Conservation (phyloP, 176 grass and related monocot species). For the Tuctoria greenei region DNA sequence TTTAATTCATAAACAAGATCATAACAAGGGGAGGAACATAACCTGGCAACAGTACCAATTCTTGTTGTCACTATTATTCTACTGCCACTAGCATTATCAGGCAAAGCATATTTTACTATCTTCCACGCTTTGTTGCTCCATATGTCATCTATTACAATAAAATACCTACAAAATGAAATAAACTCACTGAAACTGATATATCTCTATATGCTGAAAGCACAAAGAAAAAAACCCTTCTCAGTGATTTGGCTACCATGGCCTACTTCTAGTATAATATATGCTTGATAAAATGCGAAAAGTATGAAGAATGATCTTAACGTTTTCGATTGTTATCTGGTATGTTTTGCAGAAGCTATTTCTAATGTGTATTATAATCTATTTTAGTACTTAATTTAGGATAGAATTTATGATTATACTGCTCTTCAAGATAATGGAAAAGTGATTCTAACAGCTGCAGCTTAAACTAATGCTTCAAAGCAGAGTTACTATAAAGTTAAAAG, state of each 20-base stretch:
- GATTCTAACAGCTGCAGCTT: background rate
- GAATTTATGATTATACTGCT: background rate
- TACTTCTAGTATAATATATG: background rate
- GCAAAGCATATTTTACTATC: constrained; percentile 32
- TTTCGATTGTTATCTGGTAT: background rate
- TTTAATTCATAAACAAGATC: constrained; percentile 43
- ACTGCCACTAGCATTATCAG: constrained; percentile 45
- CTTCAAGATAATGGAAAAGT: background rate
- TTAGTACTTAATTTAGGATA: background rate
- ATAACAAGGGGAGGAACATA: constrained; percentile 32
- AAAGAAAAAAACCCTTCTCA: too few relatives aligned
- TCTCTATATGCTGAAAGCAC: too few relatives aligned
- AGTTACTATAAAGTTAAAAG: background rate
- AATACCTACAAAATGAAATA: constrained; percentile 33
- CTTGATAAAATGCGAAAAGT: background rate
- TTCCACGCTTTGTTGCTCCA: constrained; percentile 45
- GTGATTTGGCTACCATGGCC: too few relatives aligned
- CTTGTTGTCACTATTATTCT: constrained; percentile 50
- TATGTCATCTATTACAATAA: constrained; percentile 49
- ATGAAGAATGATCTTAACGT: background rate
- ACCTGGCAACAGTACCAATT: constrained; percentile 39
- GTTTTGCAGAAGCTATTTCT: background rate
- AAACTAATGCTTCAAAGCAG: background rate
- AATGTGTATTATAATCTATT: background rate
- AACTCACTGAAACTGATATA: background rate